These are phyloP conservation scores for Suhomyces emberorum DNA, from an alignment of 805 yeast species.

Conservation along the genomic window DNA sequence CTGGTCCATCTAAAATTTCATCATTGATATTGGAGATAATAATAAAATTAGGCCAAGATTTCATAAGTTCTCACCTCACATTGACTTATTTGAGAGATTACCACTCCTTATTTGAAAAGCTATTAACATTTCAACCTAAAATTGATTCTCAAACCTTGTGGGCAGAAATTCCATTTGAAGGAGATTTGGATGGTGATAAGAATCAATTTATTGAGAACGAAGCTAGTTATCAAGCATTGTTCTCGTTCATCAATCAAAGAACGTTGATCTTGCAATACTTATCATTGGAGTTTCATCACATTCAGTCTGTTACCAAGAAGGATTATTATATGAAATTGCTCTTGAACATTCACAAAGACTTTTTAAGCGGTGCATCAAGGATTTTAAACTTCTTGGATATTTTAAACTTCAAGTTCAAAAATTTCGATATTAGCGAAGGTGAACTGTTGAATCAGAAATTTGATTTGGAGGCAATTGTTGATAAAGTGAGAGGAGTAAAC, in stretches of 20 bases:
- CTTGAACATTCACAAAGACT: constrained; percentile 45
- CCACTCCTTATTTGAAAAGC: constrained; percentile 46
- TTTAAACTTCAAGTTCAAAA: constrained; percentile 51
- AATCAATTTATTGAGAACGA: constrained; percentile 35
- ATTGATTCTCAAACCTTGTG: constrained; percentile 55
- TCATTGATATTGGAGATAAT: constrained; percentile 59
- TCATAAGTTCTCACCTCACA: constrained; percentile 49
- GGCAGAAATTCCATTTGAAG: constrained; percentile 45
- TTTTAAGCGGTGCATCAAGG: constrained; percentile 60
- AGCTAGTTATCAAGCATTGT: constrained; percentile 48
- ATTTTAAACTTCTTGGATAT: constrained; percentile 69
- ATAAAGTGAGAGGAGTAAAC: constrained; percentile 27
- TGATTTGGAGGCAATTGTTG: constrained; percentile 33
- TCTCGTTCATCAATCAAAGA: constrained; percentile 61
- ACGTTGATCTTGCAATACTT: constrained; percentile 60
- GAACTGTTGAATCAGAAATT: constrained; percentile 24
- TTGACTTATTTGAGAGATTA: constrained; percentile 51
- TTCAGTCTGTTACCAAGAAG: constrained; percentile 50
- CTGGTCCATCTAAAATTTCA: constrained; percentile 56
- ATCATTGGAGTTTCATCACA: constrained; percentile 68
- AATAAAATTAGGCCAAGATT: constrained; percentile 56
- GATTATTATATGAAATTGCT: constrained; percentile 51
- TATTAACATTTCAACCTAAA: constrained; percentile 52
- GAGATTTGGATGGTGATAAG: constrained; percentile 28
- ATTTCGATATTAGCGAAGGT: constrained; percentile 36